Conservation (phyloP, 2,329 filamentous ascomycete species). For the Botrytis galanthina region DNA sequence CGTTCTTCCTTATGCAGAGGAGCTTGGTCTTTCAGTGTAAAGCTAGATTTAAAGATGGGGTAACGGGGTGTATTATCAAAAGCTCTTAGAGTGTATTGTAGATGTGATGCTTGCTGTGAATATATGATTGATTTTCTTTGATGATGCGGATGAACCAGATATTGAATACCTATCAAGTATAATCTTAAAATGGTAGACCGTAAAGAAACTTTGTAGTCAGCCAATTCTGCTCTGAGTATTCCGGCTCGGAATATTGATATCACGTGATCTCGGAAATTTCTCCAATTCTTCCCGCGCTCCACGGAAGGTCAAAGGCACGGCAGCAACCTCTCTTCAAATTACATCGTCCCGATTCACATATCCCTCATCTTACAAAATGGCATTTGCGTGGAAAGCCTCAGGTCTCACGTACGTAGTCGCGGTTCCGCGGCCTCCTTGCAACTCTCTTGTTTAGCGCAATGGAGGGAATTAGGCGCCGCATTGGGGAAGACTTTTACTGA, state of each 20-base stretch:
- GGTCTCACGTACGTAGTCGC: conserved; percentile 61
- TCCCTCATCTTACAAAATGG: conserved; percentile 56
- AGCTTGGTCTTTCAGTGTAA: conserved; percentile 93
- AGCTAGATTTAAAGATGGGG: conserved; percentile 35
- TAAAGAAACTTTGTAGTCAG: neutral
- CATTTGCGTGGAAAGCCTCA: conserved; percentile 97
- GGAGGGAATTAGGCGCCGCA: conserved; percentile 23
- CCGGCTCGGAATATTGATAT: neutral
- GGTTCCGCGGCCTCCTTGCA: neutral
- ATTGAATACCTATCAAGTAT: neutral
- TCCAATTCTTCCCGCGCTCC: conserved; percentile 16
- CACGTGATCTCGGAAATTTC: conserved; percentile 18
- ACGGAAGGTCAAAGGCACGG: conserved; percentile 25
- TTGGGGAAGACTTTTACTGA: conserved; percentile 30
- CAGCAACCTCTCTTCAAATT: conserved; percentile 26
- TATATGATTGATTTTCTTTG: conserved; percentile 32
- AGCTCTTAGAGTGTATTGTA: conserved; percentile 40
- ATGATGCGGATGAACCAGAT: neutral
- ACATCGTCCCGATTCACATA: conserved; percentile 26
- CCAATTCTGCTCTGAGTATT: neutral
- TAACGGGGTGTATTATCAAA: conserved; percentile 39
- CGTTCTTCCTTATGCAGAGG: conserved; percentile 86
- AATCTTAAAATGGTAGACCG: neutral
- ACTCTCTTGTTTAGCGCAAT: conserved; percentile 17
- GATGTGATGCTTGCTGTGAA: conserved; percentile 26